A percentile compares a stretch with the other conserved stretches of the same genome.
phyloP scores from a whole-genome alignment of 768 basidiomycete species.

The Paxillus involutus region DNA sequence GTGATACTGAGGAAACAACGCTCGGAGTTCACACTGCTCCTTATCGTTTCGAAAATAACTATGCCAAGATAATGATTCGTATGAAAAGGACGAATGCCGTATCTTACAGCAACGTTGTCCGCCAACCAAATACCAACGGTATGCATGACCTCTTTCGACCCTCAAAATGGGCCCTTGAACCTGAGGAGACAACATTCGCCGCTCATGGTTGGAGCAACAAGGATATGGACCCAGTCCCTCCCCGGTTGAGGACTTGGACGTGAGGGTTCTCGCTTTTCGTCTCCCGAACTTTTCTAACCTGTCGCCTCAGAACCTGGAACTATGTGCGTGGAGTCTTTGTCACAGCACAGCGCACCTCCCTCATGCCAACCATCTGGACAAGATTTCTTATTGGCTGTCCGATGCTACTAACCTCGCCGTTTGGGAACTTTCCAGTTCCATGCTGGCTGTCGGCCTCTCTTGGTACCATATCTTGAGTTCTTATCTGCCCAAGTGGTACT shows the following conservation, averaged over 20 bases:
- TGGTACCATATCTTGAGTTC: constrained; percentile 43
- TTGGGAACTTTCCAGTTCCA: constrained; percentile 58
- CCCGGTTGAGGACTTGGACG: constrained; percentile 62
- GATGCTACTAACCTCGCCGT: constrained; percentile 23
- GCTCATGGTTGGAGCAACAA: constrained; percentile 63
- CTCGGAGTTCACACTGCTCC: no score
- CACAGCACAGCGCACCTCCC: constrained; percentile 33
- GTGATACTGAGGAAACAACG: no score
- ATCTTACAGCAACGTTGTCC: not conserved
- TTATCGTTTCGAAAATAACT: constrained; percentile 4
- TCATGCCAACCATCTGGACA: not conserved
- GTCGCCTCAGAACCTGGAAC: constrained; percentile 47
- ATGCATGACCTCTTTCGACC: constrained; percentile 29
- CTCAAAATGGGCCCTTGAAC: constrained; percentile 50
- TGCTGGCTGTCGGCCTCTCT: constrained; percentile 74
- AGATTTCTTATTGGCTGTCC: constrained; percentile 29
- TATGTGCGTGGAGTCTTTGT: constrained; percentile 56
- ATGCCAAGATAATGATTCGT: not conserved
- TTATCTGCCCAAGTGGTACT: not conserved
- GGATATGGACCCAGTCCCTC: constrained; percentile 77
- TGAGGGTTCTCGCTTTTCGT: constrained; percentile 6
- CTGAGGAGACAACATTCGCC: constrained; percentile 52
- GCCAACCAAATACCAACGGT: not conserved
- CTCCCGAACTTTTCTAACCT: not conserved
- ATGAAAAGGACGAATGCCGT: not conserved